Conservation (phyloP, 2,329 filamentous ascomycete species). For the Fusarium udum region DNA sequence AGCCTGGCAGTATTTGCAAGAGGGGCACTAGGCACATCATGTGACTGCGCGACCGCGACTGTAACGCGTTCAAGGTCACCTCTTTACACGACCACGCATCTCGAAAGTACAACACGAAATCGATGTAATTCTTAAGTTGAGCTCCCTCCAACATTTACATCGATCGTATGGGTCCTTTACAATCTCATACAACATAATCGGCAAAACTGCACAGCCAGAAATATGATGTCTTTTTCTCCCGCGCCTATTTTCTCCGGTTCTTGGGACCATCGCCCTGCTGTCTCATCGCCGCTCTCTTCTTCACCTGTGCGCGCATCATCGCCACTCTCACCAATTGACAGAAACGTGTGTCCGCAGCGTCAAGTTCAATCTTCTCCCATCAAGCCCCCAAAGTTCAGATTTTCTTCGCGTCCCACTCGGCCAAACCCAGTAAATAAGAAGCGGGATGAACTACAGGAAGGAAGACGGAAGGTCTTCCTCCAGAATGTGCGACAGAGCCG, state of each 20-base stretch:
- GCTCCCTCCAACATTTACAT: not conserved
- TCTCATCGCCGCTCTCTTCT: conserved; percentile 60
- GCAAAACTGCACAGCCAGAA: conserved; percentile 40
- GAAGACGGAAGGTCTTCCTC: conserved; percentile 73
- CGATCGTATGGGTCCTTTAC: not conserved
- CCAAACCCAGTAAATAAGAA: conserved; percentile 70
- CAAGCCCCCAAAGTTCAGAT: conserved; percentile 56
- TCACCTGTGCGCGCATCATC: conserved; percentile 66
- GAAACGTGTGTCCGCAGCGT: conserved; percentile 53
- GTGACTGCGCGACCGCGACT: conserved; percentile 46
- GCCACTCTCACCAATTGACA: conserved; percentile 55
- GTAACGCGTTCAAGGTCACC: conserved; percentile 35
- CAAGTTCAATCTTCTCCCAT: conserved; percentile 58
- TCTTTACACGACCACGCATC: conserved; percentile 34
- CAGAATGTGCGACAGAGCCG: conserved; percentile 70
- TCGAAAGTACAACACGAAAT: conserved; percentile 7
- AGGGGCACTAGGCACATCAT: conserved; percentile 34
- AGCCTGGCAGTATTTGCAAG: not conserved
- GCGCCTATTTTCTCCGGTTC: conserved; percentile 56
- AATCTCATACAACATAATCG: conserved; percentile 48
- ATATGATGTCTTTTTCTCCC: conserved; percentile 55
- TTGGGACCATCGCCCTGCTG: conserved; percentile 58
- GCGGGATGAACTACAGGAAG: conserved; percentile 70
- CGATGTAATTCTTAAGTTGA: not conserved
- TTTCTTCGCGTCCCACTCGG: conserved; percentile 64